Percentiles rank a stretch among this genome's conserved stretches.
Conservation (phyloP, 192 early-diverging fungal genomes). For the Obelidium mucronatum region DNA sequence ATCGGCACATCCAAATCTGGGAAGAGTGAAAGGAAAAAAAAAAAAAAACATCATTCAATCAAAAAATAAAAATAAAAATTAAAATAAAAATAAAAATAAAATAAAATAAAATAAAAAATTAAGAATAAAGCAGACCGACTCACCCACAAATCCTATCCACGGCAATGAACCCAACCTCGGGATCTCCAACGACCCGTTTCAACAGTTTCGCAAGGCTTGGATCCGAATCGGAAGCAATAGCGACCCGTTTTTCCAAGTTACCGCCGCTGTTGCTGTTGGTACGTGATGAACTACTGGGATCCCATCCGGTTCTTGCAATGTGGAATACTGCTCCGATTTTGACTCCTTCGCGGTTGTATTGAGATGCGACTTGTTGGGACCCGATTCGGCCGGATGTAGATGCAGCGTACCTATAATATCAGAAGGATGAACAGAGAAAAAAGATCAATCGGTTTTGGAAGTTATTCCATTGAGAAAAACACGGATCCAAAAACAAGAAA, state of each 20-base stretch:
- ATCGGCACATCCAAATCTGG: slow-evolving; percentile 19
- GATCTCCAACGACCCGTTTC: no score
- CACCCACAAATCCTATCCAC: no score
- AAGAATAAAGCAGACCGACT: no score
- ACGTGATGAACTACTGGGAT: no score
- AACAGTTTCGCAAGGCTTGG: neutral
- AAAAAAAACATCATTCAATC: neutral
- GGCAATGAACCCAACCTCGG: no score
- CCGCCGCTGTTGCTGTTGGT: neutral
- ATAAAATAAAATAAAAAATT: no score
- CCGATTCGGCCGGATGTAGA: neutral
- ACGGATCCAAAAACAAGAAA: no score
- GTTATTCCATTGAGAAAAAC: no score
- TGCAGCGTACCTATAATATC: slow-evolving; percentile 4
- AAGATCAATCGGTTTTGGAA: no score
- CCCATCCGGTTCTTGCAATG: slow-evolving; percentile 13
- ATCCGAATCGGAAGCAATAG: slow-evolving; percentile 13
- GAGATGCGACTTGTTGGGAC: neutral
- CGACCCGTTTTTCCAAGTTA: neutral
- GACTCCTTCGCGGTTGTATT: neutral
- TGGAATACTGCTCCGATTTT: neutral
- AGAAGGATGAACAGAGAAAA: no score
- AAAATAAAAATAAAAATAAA: no score
- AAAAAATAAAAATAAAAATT: no score
- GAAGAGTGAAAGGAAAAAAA: neutral